Evolutionary conservation across 139 green algal species (phyloP).

Genomic region (Deuterostichococcus epilithicus): DNA sequence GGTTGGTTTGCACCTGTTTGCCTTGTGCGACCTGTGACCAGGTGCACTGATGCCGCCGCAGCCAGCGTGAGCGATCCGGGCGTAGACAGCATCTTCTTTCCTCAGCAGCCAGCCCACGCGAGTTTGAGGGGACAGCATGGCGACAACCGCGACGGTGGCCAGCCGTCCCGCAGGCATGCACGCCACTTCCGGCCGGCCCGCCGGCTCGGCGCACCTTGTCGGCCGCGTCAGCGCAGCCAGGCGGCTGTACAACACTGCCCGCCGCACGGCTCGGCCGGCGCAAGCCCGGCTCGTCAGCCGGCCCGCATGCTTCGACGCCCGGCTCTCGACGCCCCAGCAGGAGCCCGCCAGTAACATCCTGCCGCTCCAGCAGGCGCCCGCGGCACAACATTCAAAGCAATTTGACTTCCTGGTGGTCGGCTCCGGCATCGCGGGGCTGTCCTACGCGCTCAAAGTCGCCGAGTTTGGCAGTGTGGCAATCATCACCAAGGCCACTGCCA

Average conservation of each 20-base stretch:
- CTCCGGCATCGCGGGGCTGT: constrained; percentile 91
- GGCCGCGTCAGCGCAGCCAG: no score
- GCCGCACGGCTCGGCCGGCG: neutral
- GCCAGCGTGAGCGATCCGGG: no score
- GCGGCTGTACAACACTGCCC: neutral
- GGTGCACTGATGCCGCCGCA: no score
- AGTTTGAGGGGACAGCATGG: neutral
- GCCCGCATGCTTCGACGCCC: neutral
- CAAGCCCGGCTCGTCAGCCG: no score
- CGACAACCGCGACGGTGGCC: no score
- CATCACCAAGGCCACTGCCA: constrained; percentile 84
- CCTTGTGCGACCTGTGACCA: no score
- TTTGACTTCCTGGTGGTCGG: constrained; percentile 94
- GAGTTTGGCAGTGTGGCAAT: constrained; percentile 87
- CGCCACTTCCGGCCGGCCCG: neutral
- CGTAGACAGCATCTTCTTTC: no score
- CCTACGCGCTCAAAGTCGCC: constrained; percentile 89
- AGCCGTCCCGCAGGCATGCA: neutral
- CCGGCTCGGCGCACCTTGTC: no score
- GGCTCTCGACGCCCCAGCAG: neutral
- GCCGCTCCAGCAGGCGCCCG: neutral
- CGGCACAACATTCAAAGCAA: neutral
- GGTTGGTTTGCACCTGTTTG: no score
- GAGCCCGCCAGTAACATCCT: neutral
- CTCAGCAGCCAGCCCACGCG: no score